Evolutionary conservation across 495 filamentous ascomycete genomes (phyloP).

Genomic region (Pseudevernia furfuracea): DNA sequence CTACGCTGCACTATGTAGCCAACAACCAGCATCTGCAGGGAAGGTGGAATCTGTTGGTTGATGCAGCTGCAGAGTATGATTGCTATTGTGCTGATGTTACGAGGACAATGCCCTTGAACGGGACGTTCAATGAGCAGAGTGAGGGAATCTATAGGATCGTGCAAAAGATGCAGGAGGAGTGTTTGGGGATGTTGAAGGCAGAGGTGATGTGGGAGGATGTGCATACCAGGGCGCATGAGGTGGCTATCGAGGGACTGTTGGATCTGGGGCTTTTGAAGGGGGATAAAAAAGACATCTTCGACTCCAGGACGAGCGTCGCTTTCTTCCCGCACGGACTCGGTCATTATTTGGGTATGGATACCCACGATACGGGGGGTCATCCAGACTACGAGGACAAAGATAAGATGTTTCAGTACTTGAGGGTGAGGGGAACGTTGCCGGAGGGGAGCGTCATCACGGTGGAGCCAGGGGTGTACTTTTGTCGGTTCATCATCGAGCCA

Average conservation of each 20-base stretch:
- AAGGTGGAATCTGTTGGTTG: slow-evolving; percentile 66
- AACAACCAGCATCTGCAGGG: slow-evolving; percentile 65
- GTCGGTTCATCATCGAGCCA: slow-evolving; percentile 82
- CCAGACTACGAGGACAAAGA: slow-evolving; percentile 76
- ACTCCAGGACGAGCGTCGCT: slow-evolving; percentile 58
- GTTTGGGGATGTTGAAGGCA: slow-evolving; percentile 56
- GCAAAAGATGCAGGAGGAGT: slow-evolving; percentile 72
- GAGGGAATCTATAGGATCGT: slow-evolving; percentile 68
- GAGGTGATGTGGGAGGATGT: slow-evolving; percentile 61
- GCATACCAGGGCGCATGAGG: slow-evolving; percentile 60
- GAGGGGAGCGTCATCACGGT: slow-evolving; percentile 76
- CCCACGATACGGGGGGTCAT: slow-evolving; percentile 66
- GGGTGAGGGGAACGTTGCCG: slow-evolving; percentile 65
- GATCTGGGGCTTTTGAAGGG: slow-evolving; percentile 55
- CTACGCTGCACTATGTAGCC: slow-evolving; percentile 73
- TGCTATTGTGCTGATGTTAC: slow-evolving; percentile 92
- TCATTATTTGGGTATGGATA: slow-evolving; percentile 84
- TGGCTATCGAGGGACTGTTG: slow-evolving; percentile 64
- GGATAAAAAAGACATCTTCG: slow-evolving; percentile 56
- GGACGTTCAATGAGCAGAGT: slow-evolving; percentile 54
- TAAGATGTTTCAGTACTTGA: slow-evolving; percentile 50
- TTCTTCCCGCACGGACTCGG: slow-evolving; percentile 92
- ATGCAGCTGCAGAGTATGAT: slow-evolving; percentile 77
- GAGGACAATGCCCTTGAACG: slow-evolving; percentile 67
- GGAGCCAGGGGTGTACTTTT: slow-evolving; percentile 90